These are phyloP conservation scores for Aspergillus diversus DNA, from an alignment of 495 filamentous ascomycete genomes.

Conservation along the genomic window DNA sequence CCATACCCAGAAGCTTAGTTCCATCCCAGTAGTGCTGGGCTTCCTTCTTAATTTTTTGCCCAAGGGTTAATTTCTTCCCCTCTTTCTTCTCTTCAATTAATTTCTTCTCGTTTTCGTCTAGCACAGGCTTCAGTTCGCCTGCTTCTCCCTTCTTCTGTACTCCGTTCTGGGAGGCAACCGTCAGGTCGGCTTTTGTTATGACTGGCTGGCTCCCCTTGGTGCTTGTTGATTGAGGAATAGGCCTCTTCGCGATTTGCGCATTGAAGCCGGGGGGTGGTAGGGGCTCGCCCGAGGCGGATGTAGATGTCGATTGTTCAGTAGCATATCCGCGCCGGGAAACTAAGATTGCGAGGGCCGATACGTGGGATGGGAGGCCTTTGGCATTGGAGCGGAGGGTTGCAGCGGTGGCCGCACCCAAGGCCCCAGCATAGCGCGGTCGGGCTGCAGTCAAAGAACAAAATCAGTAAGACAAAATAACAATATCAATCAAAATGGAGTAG, in stretches of 20 bases:
- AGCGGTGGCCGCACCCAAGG: constrained; percentile 42
- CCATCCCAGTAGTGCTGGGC: constrained; percentile 97
- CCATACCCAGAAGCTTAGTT: constrained; percentile 92
- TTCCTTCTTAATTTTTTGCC: constrained; percentile 93
- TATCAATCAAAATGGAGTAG: background rate
- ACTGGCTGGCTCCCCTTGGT: constrained; percentile 27
- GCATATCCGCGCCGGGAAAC: constrained; percentile 66
- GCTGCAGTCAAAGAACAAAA: constrained; percentile 26
- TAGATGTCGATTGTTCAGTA: constrained; percentile 71
- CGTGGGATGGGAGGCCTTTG: constrained; percentile 59
- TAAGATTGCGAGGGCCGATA: constrained; percentile 66
- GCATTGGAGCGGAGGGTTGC: constrained; percentile 61
- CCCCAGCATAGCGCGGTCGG: constrained; percentile 40
- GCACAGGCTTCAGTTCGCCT: constrained; percentile 48
- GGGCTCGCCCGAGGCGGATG: constrained; percentile 51
- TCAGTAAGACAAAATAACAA: constrained; percentile 8
- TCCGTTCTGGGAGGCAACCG: constrained; percentile 46
- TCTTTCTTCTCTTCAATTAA: constrained; percentile 71
- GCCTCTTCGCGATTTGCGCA: constrained; percentile 85
- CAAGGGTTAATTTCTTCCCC: constrained; percentile 81
- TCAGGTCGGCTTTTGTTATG: constrained; percentile 35
- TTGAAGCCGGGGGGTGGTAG: constrained; percentile 95
- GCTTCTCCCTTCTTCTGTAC: constrained; percentile 48
- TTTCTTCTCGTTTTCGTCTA: constrained; percentile 52
- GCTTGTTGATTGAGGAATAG: constrained; percentile 55